Base-by-base conservation (phyloP, 2,329 filamentous ascomycete species). In the Fusarium begoniae region DNA sequence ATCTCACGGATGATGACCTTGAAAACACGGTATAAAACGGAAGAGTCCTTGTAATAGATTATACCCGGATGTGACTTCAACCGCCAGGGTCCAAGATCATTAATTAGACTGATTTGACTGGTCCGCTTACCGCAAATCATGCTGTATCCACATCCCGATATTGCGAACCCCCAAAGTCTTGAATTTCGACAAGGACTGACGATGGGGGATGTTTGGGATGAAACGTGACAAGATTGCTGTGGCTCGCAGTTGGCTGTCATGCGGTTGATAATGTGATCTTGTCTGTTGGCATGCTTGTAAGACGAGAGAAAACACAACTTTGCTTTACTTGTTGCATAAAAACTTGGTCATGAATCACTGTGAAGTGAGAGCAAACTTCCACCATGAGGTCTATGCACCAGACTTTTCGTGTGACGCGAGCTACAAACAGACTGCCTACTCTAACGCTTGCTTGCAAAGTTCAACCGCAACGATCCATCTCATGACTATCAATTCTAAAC, bases 131-230 rank as follows among this genome's bases (percentile, higher is more conserved):
- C 32, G n/a, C n/a, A 22, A 41, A 40, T 56, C 37, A 28, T 40
- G 22, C 22, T 37, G 41, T 32, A 7, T 54, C 45, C 40, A 22
- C 35, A 37, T 30, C 55, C 44, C 45, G 32, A 41, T 50, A 22
- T 65, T 47, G 38, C 32, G 12, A 37, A 69, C 66, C 64, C 64
- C 64, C 66, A 69, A 69, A 69, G 56, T 69, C 48, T 51, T 48
- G 37, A 69, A 69, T 50, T 48, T 30, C 12, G 3, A 6, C 30
- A n/a, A 5, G 37, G 30, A n/a, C 6, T 26, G 30, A 13, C 26
- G 17, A 50, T 60, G 18, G 35, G 40, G 38, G 8, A 22, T 9
- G 10, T 24, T 41, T 11, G 32, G 30, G 20, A 26, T 24, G 20
- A 24, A 43, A n/a, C 26, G 11, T 41, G 22, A 14, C 3, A 22